phyloP scores from a whole-genome alignment of 2,329 filamentous ascomycete species.

The Myriosclerotinia duriaeana region DNA sequence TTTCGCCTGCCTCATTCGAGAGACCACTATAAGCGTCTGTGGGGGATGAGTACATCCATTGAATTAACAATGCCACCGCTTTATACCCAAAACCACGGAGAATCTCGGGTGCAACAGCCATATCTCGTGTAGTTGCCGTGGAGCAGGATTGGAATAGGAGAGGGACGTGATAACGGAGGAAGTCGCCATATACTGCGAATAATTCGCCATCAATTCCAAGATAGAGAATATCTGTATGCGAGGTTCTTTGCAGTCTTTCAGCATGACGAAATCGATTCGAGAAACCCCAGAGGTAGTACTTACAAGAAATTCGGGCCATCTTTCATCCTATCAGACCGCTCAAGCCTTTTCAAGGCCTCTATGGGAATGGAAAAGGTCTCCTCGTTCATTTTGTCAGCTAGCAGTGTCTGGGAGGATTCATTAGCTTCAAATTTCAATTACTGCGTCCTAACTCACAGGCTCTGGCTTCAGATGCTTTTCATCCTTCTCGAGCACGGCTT shows the following conservation, averaged over 20 bases:
- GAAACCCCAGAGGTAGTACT: not conserved
- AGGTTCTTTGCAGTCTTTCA: not conserved
- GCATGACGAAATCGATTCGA: not conserved
- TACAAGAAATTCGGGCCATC: not conserved
- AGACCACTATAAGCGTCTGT: not conserved
- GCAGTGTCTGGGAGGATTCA: not conserved
- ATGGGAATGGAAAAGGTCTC: not conserved
- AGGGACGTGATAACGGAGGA: not conserved
- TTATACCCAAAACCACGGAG: not conserved
- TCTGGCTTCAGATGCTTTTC: not conserved
- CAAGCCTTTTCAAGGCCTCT: not conserved
- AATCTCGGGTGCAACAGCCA: not conserved
- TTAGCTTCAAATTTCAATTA: not conserved
- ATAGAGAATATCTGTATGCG: not conserved
- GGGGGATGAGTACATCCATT: not conserved
- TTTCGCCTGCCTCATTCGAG: not conserved
- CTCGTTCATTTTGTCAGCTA: not conserved
- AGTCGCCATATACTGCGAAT: not conserved
- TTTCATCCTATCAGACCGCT: not conserved
- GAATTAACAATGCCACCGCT: not conserved
- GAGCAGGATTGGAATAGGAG: not conserved
- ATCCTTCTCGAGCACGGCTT: not conserved
- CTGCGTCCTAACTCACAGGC: not conserved
- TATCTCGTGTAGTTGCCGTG: not conserved
- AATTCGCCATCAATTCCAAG: not conserved